Evolutionary conservation across 805 yeast species (phyloP), one percentile per base, ranked within the genome.

Genomic region (Tetrapisispora arboricola): DNA sequence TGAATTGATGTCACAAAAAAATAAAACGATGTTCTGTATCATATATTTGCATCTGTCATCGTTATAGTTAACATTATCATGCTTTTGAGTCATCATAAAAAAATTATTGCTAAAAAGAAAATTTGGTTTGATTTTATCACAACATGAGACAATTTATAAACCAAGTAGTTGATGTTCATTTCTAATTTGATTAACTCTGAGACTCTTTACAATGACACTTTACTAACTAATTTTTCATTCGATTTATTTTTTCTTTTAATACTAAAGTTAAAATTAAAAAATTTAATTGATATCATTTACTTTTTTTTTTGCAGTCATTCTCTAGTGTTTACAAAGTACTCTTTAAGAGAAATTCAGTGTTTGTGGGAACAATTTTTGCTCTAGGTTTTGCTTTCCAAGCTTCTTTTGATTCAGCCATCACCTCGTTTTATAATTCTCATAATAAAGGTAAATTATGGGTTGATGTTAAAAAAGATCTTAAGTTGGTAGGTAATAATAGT

Each of bases 331-430:
- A 75, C 75, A 80, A 78, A 74, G 64, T 71, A 28, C 54, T 82
- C 42, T 80, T 84, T 75, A 85, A 85, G 76, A 84, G 96, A 75
- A 88, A 90, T 78, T 76, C 96, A 36, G 71, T 82, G 48, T 85
- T 74, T 66, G 95, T 88, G 47, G 84, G 85, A 50, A 71, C 92
- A 47, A 71, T 88, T 46, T 81, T 88, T 53, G 81, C 78, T 38
- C 78, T 84, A 55, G 87, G 96, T 36, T 88, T 88, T 60, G 77
- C 78, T 48, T 86, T 87, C 75, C 90, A 85, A 70, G 80, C 78
- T 39, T 71, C 72, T 57, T 82, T 82, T 51, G 92, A 84, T 60
- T 61, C 65, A 46, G 79, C 72, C 47, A 70, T 82, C 48, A 83
- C 81, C 55, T 58, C 57, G 37, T 83, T 81, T 81, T 83, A 78